Base-by-base conservation (phyloP, 192 early-diverging fungal species). In the Coemansia sp. region DNA sequence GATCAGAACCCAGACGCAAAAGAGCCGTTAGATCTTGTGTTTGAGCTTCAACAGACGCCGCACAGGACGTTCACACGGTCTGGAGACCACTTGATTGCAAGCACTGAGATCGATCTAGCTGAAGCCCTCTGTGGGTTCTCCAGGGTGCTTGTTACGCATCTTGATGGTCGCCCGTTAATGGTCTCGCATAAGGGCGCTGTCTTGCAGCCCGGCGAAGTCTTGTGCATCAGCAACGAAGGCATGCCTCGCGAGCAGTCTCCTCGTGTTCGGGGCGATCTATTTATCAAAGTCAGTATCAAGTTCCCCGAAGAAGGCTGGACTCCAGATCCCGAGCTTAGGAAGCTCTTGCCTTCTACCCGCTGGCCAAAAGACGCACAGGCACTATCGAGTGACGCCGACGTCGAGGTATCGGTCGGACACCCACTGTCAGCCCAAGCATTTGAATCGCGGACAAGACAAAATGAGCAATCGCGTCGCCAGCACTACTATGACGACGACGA, bases 51-150 rank as follows among this genome's bases (percentile, higher is more conserved):
- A 62, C 90, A 96, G 77, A 92, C 91, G 67, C 70, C 84, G 30
- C 95, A 99, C 70, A 77, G 81, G 10, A 66, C 84, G 9, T 96
- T 99, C 83, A 86, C 89, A 59, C 87, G 96, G 38, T 81, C 87
- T 57, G 94, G 92, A 15, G 84, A 89, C 33, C 93, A 98, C 77
- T 83, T 99, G 52, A 84, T 91, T 41, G 88, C 88, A 70, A 87
- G 89, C 38, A 89, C 90, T 33, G 89, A 88, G 33, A 94, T 99
- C 49, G 85, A 94, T 33, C 83, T 99, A 53, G 87, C 89, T 1
- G 97, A 97, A 60, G 96, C 96, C 0, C 87, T 99, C 14, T 92
- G 91, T 52, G 98, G 98, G 68, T 96, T 98, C 70, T 85, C 89
- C 20, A 92, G 89, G 55, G 78, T 88, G 21, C 73, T 93, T 67